Conservation (phyloP, 805 yeast genomes). For the Metschnikowia koreensis region DNA sequence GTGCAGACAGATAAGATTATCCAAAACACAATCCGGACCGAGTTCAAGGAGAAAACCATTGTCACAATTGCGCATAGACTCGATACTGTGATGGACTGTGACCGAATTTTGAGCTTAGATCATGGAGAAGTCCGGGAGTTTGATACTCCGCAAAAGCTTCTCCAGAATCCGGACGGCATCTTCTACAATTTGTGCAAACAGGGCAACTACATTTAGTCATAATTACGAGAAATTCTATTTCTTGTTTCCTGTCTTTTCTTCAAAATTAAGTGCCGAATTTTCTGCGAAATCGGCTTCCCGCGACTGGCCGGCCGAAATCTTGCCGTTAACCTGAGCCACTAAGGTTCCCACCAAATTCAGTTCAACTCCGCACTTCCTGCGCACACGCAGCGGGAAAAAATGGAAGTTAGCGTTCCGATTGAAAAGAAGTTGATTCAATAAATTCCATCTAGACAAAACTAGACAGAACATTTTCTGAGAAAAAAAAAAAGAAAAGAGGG, state of each 20-base stretch:
- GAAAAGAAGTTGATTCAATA: neutral
- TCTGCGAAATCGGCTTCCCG: neutral
- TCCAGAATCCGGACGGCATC: slow-evolving; percentile 40
- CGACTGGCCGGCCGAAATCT: neutral
- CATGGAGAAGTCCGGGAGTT: slow-evolving; percentile 24
- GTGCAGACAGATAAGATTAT: slow-evolving; percentile 29
- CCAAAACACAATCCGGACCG: slow-evolving; percentile 25
- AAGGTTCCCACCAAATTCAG: neutral
- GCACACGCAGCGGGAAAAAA: slow-evolving; percentile 7
- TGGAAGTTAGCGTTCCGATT: slow-evolving; percentile 11
- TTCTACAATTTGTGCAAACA: slow-evolving; percentile 54
- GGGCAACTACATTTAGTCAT: slow-evolving; percentile 29
- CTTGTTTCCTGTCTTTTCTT: neutral
- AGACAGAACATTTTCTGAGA: no score
- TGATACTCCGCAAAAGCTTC: slow-evolving; percentile 46
- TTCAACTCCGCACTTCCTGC: slow-evolving; percentile 13
- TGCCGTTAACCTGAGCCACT: neutral
- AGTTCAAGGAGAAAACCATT: slow-evolving; percentile 26
- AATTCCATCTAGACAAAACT: neutral
- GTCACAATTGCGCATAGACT: slow-evolving; percentile 30
- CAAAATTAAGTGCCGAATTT: neutral
- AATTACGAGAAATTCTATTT: no score
- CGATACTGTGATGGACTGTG: slow-evolving; percentile 29
- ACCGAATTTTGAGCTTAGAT: slow-evolving; percentile 25
- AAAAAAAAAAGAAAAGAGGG: neutral